A percentile compares a stretch with the other conserved stretches of the same genome.
These are phyloP conservation scores for Sporothrix schenckii DNA, from an alignment of 2,329 filamentous ascomycete species.

Conservation along the genomic window DNA sequence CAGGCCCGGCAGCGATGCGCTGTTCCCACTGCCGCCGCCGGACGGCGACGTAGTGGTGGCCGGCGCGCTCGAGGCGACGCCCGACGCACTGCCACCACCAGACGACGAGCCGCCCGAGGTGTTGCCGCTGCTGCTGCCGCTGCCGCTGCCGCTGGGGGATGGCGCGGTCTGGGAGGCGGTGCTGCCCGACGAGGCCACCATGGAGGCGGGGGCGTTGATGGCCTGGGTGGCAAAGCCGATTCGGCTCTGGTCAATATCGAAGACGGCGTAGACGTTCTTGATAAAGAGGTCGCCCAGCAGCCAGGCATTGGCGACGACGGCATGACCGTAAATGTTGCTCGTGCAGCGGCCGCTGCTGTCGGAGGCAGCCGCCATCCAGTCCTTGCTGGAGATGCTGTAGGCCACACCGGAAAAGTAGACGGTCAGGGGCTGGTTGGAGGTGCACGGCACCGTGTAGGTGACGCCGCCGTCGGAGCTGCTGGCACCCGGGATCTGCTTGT, in stretches of 20 bases:
- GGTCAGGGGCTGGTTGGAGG: slow-evolving; percentile 61
- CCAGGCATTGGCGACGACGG: slow-evolving; percentile 70
- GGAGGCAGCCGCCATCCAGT: slow-evolving; percentile 63
- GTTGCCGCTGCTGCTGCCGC: slow-evolving; percentile 4
- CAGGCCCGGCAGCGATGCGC: slow-evolving; percentile 40
- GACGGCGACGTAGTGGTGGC: slow-evolving; percentile 35
- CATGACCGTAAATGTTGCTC: slow-evolving; percentile 74
- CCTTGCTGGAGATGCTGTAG: slow-evolving; percentile 68
- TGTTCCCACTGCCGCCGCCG: slow-evolving; percentile 12
- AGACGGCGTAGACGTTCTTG: slow-evolving; percentile 87
- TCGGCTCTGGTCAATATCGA: slow-evolving; percentile 70
- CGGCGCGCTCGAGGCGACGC: slow-evolving; percentile 30
- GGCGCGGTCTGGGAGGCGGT: slow-evolving; percentile 10
- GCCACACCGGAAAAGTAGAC: slow-evolving; percentile 69
- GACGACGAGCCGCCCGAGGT: background rate
- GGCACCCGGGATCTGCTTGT: slow-evolving; percentile 67
- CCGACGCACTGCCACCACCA: slow-evolving; percentile 30
- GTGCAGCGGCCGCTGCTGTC: slow-evolving; percentile 54
- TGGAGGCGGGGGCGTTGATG: slow-evolving; percentile 7
- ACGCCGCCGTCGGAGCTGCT: slow-evolving; percentile 56
- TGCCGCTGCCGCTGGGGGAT: slow-evolving; percentile 14
- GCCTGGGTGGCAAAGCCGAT: slow-evolving; percentile 46
- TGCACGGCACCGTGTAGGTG: slow-evolving; percentile 74
- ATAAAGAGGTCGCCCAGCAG: slow-evolving; percentile 83
- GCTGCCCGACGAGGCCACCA: background rate